These are phyloP conservation scores for Teunomyces panamensis DNA, from an alignment of 805 yeast genomes.

Conservation along the genomic window DNA sequence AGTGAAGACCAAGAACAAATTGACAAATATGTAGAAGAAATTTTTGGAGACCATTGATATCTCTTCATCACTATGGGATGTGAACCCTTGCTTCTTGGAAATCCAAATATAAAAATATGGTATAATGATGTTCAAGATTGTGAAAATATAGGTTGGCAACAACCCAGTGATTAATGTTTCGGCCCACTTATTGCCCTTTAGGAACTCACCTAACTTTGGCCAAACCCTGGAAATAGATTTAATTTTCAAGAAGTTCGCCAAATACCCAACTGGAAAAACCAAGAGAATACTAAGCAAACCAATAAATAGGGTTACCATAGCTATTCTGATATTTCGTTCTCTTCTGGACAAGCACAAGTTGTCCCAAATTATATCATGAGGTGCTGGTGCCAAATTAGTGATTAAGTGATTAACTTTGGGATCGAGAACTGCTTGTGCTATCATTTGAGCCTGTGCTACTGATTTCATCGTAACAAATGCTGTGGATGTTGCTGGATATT, in stretches of 20 bases:
- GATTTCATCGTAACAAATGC: constrained; percentile 95
- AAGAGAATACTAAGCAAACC: constrained; percentile 69
- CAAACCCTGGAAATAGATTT: constrained; percentile 76
- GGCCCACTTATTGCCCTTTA: constrained; percentile 67
- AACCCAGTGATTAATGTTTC: constrained; percentile 81
- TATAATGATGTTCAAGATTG: constrained; percentile 74
- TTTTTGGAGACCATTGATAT: constrained; percentile 86
- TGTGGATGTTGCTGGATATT: constrained; percentile 80
- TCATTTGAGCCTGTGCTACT: constrained; percentile 93
- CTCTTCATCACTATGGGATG: constrained; percentile 92
- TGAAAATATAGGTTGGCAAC: constrained; percentile 87
- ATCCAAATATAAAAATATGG: constrained; percentile 87
- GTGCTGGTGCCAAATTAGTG: constrained; percentile 89
- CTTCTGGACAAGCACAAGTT: constrained; percentile 77
- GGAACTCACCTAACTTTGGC: constrained; percentile 73
- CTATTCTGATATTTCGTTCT: constrained; percentile 64
- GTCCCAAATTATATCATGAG: constrained; percentile 92
- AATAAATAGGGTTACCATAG: constrained; percentile 62
- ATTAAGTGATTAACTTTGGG: constrained; percentile 83
- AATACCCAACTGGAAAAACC: constrained; percentile 77
- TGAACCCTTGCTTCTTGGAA: constrained; percentile 80
- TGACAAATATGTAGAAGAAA: constrained; percentile 91
- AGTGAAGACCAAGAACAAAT: constrained; percentile 89
- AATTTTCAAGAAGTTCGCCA: constrained; percentile 78
- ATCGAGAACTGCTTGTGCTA: constrained; percentile 92